Evolutionary conservation across 2,329 filamentous ascomycete species (phyloP), one percentile per base, ranked within the genome.

Genomic region (Coniochaeta prunicola): DNA sequence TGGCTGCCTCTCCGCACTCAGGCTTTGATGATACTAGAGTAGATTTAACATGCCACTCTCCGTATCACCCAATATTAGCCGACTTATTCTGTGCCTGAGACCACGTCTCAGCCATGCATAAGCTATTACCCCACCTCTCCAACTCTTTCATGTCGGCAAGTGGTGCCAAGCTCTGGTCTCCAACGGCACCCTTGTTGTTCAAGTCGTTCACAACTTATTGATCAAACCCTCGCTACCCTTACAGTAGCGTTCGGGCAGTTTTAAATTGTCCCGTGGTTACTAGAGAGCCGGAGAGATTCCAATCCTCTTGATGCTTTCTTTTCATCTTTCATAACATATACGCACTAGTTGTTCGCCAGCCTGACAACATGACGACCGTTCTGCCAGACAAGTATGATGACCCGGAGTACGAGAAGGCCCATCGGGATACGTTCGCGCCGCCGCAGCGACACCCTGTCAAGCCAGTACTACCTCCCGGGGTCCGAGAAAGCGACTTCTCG

Each of bases 331-430:
- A 6, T 50, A 6, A 17, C 40, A 10, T 12, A 45, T 24, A 21
- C 21, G 19, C 28, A 28, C 45, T 6, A 50, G 24, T 30, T 2
- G 24, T 28, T 50, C 21, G 24, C 12, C 6, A 54, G 4, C 10
- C 53, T 3, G 19, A 24, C 34, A 9, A 63, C 63, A 64, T 64
- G 59, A 57, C 59, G 2, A 61, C 60, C 33, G 36, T 48, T 3
- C n/a, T 62, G 42, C 62, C 63, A 13, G 21, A 19, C 9, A 69
- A 65, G 33, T 79, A 78, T 60, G 63, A 65, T 26, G 70, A 78
- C 58, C 64, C 70, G 8, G 66, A 74, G 50, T 78, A 77, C 60
- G 74, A 78, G 63, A 65, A 66, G 2, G 75, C 73, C 1, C 76
- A 78, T 62, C 69, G 70, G 53, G 69, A 67, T 6, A 71, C 75